Conservation (phyloP, 768 basidiomycete genomes). For the Termitomyces sp. region DNA sequence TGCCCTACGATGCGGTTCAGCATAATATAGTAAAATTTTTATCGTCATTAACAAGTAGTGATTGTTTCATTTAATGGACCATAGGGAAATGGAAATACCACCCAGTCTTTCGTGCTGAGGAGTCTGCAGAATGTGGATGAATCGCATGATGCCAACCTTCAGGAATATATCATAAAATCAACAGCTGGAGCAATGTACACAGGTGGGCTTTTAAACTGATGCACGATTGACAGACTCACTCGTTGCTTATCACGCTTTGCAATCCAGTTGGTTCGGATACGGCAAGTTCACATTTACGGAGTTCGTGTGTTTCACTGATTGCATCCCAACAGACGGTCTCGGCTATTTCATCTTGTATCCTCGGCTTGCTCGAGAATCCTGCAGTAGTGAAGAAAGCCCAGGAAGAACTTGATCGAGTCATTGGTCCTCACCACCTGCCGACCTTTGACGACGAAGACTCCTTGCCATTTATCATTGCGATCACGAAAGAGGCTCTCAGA, state of each 20-base stretch:
- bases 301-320: neutral
- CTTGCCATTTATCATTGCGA: no score
- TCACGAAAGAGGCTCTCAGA: no score
- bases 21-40: constrained; percentile 10
- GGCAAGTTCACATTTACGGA: constrained; percentile 5
- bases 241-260: no score
- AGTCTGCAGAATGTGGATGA: constrained; percentile 16
- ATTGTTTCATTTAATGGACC: no score
- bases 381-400: constrained; percentile 19
- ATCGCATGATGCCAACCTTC: constrained; percentile 5
- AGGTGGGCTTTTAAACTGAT: constrained; percentile 10
- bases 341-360: constrained; percentile 18
- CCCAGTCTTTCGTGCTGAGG: constrained; percentile 17
- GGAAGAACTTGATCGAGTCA: no score
- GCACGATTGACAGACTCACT: no score
- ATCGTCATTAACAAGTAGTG: neutral
- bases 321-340: constrained; percentile 18
- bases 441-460: constrained; percentile 20
- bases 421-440: constrained; percentile 23
- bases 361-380: no score
- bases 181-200: constrained; percentile 21
- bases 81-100: constrained; percentile 14
- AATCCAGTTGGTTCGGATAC: constrained; percentile 25
- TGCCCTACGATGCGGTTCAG: constrained; percentile 17
- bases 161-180: constrained; percentile 17